Evolutionary conservation across 2,329 filamentous ascomycete genomes (phyloP).

Genomic region (Cladophialophora exuberans): DNA sequence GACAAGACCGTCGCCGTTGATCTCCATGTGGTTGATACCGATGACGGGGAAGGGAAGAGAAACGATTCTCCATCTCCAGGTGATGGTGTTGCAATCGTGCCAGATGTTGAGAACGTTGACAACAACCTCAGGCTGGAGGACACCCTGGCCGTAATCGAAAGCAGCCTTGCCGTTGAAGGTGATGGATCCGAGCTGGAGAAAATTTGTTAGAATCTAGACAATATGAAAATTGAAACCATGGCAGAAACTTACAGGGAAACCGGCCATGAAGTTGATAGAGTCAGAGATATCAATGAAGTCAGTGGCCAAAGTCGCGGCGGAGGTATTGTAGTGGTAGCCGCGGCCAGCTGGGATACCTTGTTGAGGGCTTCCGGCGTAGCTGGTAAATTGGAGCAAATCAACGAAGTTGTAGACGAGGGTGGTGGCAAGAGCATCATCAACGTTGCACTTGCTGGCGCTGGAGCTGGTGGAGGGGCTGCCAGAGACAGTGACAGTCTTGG

Average conservation of each 20-base stretch:
- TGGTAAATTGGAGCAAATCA: conserved; percentile 29
- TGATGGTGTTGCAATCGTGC: conserved; percentile 31
- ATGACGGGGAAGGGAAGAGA: conserved; percentile 22
- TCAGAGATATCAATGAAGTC: conserved; percentile 34
- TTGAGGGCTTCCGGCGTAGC: conserved; percentile 22
- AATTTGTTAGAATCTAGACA: background rate
- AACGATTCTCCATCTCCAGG: conserved; percentile 31
- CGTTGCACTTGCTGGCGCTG: conserved; percentile 15
- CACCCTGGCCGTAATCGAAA: conserved; percentile 31
- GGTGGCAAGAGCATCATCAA: conserved; percentile 26
- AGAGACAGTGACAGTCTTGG: background rate
- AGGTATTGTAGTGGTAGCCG: conserved; percentile 28
- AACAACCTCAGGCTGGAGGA: conserved; percentile 19
- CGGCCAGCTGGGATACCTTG: conserved; percentile 18
- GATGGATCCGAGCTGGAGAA: conserved; percentile 28
- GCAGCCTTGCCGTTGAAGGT: conserved; percentile 29
- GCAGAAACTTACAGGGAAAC: conserved; percentile 32
- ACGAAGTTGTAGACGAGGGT: conserved; percentile 29
- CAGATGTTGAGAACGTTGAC: conserved; percentile 28
- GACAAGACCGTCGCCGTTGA: conserved; percentile 28
- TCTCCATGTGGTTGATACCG: conserved; percentile 32
- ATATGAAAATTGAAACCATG: too few relatives aligned
- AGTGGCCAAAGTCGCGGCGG: conserved; percentile 23
- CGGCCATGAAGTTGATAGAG: conserved; percentile 36
- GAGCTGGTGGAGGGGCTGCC: background rate